Base-by-base conservation (phyloP, 1,284 basidiomycete genomes). In the Leccinum griseonigrum region DNA sequence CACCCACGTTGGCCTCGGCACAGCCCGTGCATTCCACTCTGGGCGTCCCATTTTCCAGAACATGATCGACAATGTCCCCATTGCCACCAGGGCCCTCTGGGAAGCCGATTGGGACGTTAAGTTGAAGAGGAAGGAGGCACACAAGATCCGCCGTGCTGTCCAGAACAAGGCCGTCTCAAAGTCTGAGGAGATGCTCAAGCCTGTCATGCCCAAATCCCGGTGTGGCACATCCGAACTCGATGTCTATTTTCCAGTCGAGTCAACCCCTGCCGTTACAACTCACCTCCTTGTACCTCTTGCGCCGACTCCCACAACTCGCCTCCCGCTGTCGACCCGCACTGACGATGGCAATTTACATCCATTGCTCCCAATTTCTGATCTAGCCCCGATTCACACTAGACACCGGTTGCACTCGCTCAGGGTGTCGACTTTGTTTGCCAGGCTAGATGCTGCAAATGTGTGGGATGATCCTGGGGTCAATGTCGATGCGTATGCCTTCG, bases 31-130 rank as follows among this genome's bases (percentile, higher is more conserved):
- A 69, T 92, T 92, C 74, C 85, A 84, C 31, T 84, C 86, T 4
- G 81, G 79, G 7, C 83, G 88, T 2, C 87, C 90, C 3, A 81
- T 92, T 58, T 92, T 92, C 79, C 86, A 91, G 72, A 85, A 87
- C 68, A 72, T 92, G 31, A 83, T 83, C 2, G 84, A 92, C 71
- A 92, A 92, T 70, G 85, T 91, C 2, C 90, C 90, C 7, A 75
- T 92, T 22, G 80, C 83, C 0, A 84, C 81, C 10, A 83, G 90
- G 38, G 84, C 90, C 1, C 76, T 92, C 40, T 86, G 83, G 71
- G 87, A 92, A 72, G 84, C 83, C 0, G 88, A 91, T 71, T 84
- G 84, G 81, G 85, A 90, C 56, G 52, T 85, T 22, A 81, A 84
- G 65, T 71, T 76, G 68, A 76, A 75, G 59, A 78, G 83, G 72